Evolutionary conservation across 345 rosid species (phyloP).

Genomic region (Lenwebbia sp.): DNA sequence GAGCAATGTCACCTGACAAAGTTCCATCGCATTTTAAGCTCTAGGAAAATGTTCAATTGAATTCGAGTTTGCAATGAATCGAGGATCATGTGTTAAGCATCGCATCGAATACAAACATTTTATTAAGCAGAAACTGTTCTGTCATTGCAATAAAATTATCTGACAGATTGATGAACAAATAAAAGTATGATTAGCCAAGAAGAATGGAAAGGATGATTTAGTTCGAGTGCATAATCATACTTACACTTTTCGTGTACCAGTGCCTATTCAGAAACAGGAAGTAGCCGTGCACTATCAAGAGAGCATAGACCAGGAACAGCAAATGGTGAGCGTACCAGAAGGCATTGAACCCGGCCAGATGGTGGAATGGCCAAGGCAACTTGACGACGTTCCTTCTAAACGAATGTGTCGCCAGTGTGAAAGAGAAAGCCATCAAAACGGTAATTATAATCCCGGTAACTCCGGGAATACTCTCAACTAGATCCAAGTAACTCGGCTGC

Average conservation of each 20-base stretch:
- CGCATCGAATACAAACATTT: not conserved
- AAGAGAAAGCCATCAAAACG: slow-evolving; percentile 53
- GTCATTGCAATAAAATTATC: not conserved
- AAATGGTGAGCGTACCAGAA: slow-evolving; percentile 97
- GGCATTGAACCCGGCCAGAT: slow-evolving; percentile 79
- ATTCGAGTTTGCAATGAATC: not conserved
- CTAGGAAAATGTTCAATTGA: not conserved
- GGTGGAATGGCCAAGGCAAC: slow-evolving; percentile 51
- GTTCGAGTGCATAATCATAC: not conserved
- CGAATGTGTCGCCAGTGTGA: slow-evolving; percentile 53
- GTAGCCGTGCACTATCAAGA: slow-evolving; percentile 67
- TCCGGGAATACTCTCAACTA: slow-evolving; percentile 40
- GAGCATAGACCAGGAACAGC: slow-evolving; percentile 54
- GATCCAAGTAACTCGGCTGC: slow-evolving; percentile 57
- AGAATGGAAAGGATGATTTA: not conserved
- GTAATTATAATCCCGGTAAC: slow-evolving; percentile 55
- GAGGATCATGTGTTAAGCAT: not conserved
- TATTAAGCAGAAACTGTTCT: not conserved
- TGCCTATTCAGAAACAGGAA: slow-evolving; percentile 54
- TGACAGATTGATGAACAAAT: not conserved
- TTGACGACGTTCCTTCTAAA: slow-evolving; percentile 64
- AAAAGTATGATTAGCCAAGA: not conserved
- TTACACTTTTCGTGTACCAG: slow-evolving; percentile 28
- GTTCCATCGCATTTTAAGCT: not conserved
- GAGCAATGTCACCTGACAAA: not conserved